Base-by-base conservation (phyloP, 139 green algal genomes). In the Nannochloris sp. region DNA sequence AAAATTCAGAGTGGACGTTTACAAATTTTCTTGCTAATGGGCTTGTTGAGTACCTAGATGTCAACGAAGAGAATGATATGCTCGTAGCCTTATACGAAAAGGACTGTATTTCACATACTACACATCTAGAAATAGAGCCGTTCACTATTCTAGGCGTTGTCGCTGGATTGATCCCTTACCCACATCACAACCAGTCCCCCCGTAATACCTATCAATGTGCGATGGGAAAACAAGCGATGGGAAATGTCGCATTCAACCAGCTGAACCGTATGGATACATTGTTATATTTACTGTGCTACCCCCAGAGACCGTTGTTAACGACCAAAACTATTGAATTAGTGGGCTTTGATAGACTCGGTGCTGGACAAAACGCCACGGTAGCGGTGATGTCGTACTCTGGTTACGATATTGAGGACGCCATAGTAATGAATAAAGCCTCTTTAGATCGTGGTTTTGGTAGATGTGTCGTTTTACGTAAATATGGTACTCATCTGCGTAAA, bases 151-250 rank as follows among this genome's bases (percentile, higher is more conserved):
- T 99, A 72, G 95, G 95, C 12, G 91, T 98, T n/a, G 92, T 96
- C 55, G 89, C 91, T 6, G 92, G 92, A 3, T 87, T 98, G 56
- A 97, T 99, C 60, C 95, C 95, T 38, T 99, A 88, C 85, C 92
- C 95, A 0, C 90, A 99, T 78, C 95, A 99, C 87, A 99, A 99
- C 83, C 95, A 99, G 85, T 96, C 87, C 7, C 94, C 94, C 4
- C 79, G 94, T 36, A 99, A 99, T 83, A 99, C 94, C 3, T 99
- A 99, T 76, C 92, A 96, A 87, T 98, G 91, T 61, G 93, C 93
- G 58, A 98, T 98, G 94, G 94, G 94, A 70, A 99, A 99, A 87
- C 94, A 99, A 80, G 92, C 95, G 12, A 99, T 99, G 94, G 94
- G 94, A 59, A 96, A 95, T 70, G 87, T 97, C 19, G 90, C 88